Percentiles rank a stretch among this genome's conserved stretches.
These are phyloP conservation scores for Agrocybe praecox DNA, from an alignment of 768 basidiomycete genomes.

Conservation along the genomic window DNA sequence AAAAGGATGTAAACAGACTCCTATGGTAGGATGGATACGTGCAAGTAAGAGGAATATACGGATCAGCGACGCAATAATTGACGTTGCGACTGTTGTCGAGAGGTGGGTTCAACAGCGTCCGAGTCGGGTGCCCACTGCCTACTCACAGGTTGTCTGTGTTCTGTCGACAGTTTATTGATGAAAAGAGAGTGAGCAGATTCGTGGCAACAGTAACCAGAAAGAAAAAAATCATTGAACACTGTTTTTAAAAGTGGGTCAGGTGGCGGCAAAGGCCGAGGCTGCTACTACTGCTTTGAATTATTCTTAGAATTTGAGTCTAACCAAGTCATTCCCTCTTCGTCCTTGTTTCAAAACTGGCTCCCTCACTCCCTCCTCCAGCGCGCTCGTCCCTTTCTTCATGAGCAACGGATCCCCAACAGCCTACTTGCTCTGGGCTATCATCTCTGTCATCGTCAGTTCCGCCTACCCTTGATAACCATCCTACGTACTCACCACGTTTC, in stretches of 20 bases:
- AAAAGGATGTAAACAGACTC: too few species aligned
- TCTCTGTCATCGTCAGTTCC: constrained; percentile 62
- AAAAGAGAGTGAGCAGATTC: background rate
- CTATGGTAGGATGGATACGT: too few species aligned
- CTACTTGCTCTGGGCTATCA: constrained; percentile 76
- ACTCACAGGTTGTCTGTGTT: background rate
- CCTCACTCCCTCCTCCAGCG: constrained; percentile 18
- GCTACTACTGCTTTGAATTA: constrained; percentile 3
- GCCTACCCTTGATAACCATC: constrained; percentile 14
- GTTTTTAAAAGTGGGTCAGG: background rate
- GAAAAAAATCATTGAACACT: background rate
- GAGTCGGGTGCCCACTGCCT: background rate
- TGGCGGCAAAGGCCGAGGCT: constrained; percentile 10
- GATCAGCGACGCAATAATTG: background rate
- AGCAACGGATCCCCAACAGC: constrained; percentile 73
- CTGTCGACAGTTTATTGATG: background rate
- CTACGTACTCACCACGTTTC: constrained; percentile 3
- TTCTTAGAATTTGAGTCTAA: constrained; percentile 9
- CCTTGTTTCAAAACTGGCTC: constrained; percentile 31
- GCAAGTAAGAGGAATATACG: too few species aligned
- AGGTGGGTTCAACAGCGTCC: too few species aligned
- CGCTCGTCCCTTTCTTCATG: constrained; percentile 45
- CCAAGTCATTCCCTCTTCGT: constrained; percentile 13
- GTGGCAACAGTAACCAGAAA: background rate
- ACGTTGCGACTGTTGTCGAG: background rate